Base-by-base conservation (phyloP, 2,329 filamentous ascomycete species). In the Xylaria sp. region DNA sequence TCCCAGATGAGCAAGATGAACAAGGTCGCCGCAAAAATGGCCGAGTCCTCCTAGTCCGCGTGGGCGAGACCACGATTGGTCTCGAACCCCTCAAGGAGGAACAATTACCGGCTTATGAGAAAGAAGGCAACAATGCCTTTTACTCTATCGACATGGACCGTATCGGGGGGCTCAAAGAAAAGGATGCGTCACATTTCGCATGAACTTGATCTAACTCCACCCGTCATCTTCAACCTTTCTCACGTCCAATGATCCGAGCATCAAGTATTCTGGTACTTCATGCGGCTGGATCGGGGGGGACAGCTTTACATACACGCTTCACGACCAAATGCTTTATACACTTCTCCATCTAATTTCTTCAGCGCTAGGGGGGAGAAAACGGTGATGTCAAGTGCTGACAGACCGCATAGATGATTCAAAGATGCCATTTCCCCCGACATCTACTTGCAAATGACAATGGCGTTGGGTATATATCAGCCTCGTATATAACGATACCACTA, bases 101-200 rank as follows among this genome's bases (percentile, higher is more conserved):
- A 80, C 86, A 90, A 80, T 87, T 98, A 53, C 95, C 96, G 9
- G 93, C 94, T 18, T 98, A 98, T 79, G 91, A 97, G 83, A 92
- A 93, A 82, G 91, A 92, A 77, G 89, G 90, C 79, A 89, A 88
- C 68, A 88, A 89, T 69, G 89, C 93, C 73, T 98, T 98, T 83
- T 93, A 97, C 80, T 96, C 94, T 3, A 90, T 99, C 75, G 95
- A 99, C 79, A 92, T 99, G 80, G 93, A 98, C 75, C 90, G 93
- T 72, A 97, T 98, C 78, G 96, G 96, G 60, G 96, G 96, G 16
- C 84, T 98, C 74, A 97, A 94, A 82, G 96, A 98, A 86, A 97
- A 97, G 86, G 88, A 92, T 74, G 81, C 81, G 73, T 74, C 75
- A 63, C 77, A 80, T 62, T 82, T 79, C 73, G 70, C 70, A 21